Evolutionary conservation across 768 basidiomycete genomes (phyloP).

Genomic region (Filobasidium wieringae): DNA sequence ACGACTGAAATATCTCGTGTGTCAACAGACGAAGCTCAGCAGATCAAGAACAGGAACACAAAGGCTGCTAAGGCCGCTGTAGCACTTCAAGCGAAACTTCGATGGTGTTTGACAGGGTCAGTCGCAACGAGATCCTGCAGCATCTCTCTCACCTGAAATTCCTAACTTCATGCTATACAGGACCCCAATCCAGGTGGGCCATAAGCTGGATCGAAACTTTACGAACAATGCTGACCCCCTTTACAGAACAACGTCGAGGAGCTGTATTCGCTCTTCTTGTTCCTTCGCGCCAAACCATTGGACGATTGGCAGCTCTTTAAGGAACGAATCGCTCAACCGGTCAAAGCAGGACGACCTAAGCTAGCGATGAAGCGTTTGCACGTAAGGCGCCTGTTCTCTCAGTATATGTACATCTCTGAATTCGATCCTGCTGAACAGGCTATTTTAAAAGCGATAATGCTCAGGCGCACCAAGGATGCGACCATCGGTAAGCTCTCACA

Average conservation of each 20-base stretch:
- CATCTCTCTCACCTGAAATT: neutral
- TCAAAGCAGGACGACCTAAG: slow-evolving; percentile 54
- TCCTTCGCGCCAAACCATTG: slow-evolving; percentile 65
- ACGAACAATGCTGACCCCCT: neutral
- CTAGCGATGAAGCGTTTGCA: slow-evolving; percentile 73
- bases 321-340: slow-evolving; percentile 61
- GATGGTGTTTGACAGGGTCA: slow-evolving; percentile 71
- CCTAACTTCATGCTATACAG: slow-evolving; percentile 13
- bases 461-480: slow-evolving; percentile 63
- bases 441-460: slow-evolving; percentile 75
- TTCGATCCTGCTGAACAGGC: slow-evolving; percentile 42
- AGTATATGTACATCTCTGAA: neutral
- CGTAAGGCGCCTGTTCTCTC: slow-evolving; percentile 38
- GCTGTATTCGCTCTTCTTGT: slow-evolving; percentile 76
- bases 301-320: slow-evolving; percentile 72
- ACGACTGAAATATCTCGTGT: neutral
- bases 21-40: slow-evolving; percentile 72
- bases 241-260: slow-evolving; percentile 79
- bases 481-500: slow-evolving; percentile 25
- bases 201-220: neutral
- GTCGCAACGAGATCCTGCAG: neutral
- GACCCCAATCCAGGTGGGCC: slow-evolving; percentile 35
- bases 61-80: slow-evolving; percentile 68
- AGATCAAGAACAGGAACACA: slow-evolving; percentile 74
- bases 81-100: slow-evolving; percentile 60